Evolutionary conservation across 805 yeast species (phyloP).

Genomic region (Candida wancherniae): DNA sequence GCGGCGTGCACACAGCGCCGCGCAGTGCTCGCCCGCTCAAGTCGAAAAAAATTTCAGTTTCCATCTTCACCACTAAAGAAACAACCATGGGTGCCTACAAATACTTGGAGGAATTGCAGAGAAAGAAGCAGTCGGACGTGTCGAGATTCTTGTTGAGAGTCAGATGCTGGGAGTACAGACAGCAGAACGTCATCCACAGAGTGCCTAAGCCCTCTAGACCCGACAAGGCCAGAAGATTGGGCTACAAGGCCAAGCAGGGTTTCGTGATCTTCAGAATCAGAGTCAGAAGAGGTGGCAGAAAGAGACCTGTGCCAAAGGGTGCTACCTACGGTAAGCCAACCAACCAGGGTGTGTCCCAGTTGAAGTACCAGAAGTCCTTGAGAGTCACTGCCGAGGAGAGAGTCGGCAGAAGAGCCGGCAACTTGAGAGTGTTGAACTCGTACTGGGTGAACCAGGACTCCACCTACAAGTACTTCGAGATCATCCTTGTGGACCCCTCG

Average conservation of each 20-base stretch:
- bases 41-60: slow-evolving; percentile 1
- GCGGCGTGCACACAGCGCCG: slow-evolving; percentile 1
- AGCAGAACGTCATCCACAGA: slow-evolving; percentile 97
- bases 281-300: slow-evolving; percentile 99
- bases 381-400: slow-evolving; percentile 99
- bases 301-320: slow-evolving; percentile 99
- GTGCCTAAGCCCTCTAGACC: slow-evolving; percentile 98
- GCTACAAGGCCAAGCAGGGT: slow-evolving; percentile 99
- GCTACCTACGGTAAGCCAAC: slow-evolving; percentile 99
- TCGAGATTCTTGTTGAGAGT: slow-evolving; percentile 97
- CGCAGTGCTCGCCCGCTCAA: slow-evolving; percentile 3
- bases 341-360: slow-evolving; percentile 99
- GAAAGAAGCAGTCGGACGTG: slow-evolving; percentile 99
- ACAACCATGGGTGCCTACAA: slow-evolving; percentile 97
- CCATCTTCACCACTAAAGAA: slow-evolving; percentile 3
- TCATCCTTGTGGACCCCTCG: slow-evolving; percentile 93
- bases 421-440: slow-evolving; percentile 98
- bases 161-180: slow-evolving; percentile 99
- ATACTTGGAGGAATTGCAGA: slow-evolving; percentile 97
- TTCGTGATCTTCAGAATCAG: slow-evolving; percentile 97
- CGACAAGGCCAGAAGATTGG: slow-evolving; percentile 99
- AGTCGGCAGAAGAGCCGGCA: slow-evolving; percentile 97
- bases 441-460: slow-evolving; percentile 99
- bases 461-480: slow-evolving; percentile 98
- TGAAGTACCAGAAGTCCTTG: slow-evolving; percentile 98